Evolutionary conservation across 164 flowering plant species (phyloP).

Genomic region (Piper longum): DNA sequence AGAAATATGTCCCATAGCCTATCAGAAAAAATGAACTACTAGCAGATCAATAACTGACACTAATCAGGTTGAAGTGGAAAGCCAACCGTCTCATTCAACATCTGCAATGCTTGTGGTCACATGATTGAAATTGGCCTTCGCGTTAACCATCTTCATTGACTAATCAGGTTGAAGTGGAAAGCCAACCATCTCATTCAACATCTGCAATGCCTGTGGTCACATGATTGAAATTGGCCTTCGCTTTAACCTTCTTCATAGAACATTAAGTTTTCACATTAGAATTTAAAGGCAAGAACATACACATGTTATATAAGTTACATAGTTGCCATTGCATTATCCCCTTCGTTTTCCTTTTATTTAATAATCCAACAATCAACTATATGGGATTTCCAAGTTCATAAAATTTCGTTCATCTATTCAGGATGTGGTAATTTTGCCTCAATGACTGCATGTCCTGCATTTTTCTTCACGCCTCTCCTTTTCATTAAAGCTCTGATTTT

Average conservation of each 20-base stretch:
- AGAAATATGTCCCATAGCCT: conserved; percentile 4
- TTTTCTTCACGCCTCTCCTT: conserved; percentile 17
- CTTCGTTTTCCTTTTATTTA: too few species aligned
- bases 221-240: too few species aligned
- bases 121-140: too few species aligned
- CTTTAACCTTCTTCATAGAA: too few species aligned
- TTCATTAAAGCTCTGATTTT: conserved; percentile 16
- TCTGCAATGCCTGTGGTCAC: too few species aligned
- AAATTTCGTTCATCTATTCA: conserved; percentile 6
- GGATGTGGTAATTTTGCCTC: conserved; percentile 12
- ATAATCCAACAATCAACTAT: not conserved
- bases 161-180: not conserved
- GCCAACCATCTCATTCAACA: conserved; percentile 40
- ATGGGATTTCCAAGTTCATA: conserved; percentile 8
- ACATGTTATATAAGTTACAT: too few species aligned
- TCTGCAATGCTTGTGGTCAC: too few species aligned
- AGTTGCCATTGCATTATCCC: too few species aligned
- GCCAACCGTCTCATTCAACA: conserved; percentile 40
- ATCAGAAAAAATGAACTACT: conserved; percentile 3
- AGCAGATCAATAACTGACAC: not conserved
- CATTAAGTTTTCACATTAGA: too few species aligned
- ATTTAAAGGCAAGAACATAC: too few species aligned
- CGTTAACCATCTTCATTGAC: too few species aligned
- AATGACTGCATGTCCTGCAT: conserved; percentile 16
- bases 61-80: not conserved